Conservation (phyloP, 441 rosid species). For the Erysimum pusillum region DNA sequence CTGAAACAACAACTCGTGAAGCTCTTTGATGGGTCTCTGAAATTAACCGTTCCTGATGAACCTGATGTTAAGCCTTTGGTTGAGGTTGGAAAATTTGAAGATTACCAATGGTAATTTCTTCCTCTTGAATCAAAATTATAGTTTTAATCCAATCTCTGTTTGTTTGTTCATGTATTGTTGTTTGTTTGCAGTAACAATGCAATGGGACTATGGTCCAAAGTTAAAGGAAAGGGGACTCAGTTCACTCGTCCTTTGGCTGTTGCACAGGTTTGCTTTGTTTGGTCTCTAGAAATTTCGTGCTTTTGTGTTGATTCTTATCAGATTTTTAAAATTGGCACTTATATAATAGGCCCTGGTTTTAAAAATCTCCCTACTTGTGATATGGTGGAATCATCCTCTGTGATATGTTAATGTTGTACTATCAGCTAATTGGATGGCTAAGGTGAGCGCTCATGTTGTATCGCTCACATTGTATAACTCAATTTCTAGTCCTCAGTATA, state of each 20-base stretch:
- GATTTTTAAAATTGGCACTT: too few relatives aligned
- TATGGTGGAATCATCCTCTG: constrained; percentile 82
- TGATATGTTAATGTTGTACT: constrained; percentile 82
- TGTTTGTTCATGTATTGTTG: constrained; percentile 19
- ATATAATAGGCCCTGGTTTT: constrained; percentile 73
- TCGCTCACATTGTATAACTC: neutral
- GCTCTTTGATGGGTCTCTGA: constrained; percentile 69
- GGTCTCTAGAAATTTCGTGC: too few relatives aligned
- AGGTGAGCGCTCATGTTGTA: constrained; percentile 60
- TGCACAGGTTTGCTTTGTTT: constrained; percentile 66
- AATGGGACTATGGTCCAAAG: constrained; percentile 77
- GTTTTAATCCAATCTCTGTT: neutral
- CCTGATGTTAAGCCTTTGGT: constrained; percentile 69
- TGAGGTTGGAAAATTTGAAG: constrained; percentile 78
- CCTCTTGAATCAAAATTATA: neutral
- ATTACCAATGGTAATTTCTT: constrained; percentile 98
- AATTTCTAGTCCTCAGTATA: neutral
- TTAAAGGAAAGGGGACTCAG: constrained; percentile 68
- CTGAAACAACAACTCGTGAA: constrained; percentile 63
- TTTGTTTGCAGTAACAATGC: constrained; percentile 79
- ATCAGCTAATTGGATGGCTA: constrained; percentile 78
- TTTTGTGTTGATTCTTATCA: too few relatives aligned
- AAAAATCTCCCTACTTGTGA: constrained; percentile 73
- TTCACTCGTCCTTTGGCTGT: constrained; percentile 80
- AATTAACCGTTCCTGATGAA: constrained; percentile 63